Evolutionary conservation across 176 grass and related monocot genomes (phyloP), one percentile per base, ranked within the genome.

Genomic region (Elymus sibiricus): DNA sequence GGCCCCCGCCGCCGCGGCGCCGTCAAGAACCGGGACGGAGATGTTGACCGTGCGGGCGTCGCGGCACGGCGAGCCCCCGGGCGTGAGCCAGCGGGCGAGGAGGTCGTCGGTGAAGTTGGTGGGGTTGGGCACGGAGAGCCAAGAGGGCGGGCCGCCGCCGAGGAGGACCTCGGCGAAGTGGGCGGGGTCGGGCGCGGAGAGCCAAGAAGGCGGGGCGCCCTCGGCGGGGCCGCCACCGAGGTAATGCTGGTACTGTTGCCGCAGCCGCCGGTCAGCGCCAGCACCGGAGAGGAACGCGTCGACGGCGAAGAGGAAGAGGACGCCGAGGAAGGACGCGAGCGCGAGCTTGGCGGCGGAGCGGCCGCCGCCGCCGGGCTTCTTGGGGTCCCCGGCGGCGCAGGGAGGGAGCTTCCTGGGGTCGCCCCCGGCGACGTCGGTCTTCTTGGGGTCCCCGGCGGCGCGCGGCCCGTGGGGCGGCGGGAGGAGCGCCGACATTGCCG

Each of bases 111-210:
- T 99, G 94, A 92, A 99, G 70, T 96, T 94, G 26, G 82, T 59
- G 9, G 58, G 35, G 46, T 44, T 31, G 11, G 90, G 85, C 42
- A 91, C 84, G 42, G 97, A 87, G 60, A 99, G 91, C 97, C 97
- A 96, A 5, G 83, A 39, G 63, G 86, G 82, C 55, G 79, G 29
- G 38, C 31, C 22, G 16, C 49, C 49, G 49, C 16, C 86, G 13
- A 94, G 76, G 59, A 99, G 87, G 31, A 86, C 88, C 22, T 91
- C 86, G 69, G 97, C 96, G 94, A 91, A 99, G 70, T 94, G 93
- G 26, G 82, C 49, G 9, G 58, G 29, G 39, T 44, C 21, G 11
- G 90, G 85, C 35, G 88, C 84, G 35, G 97, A 87, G 60, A 96
- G 91, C 97, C 97, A 96, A 9, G 83, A 39, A 74, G 86, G 82